These are phyloP conservation scores for bread wheat (Triticum aestivum) DNA, from an alignment of 176 grass and related monocot genomes.

Conservation along the genomic window DNA sequence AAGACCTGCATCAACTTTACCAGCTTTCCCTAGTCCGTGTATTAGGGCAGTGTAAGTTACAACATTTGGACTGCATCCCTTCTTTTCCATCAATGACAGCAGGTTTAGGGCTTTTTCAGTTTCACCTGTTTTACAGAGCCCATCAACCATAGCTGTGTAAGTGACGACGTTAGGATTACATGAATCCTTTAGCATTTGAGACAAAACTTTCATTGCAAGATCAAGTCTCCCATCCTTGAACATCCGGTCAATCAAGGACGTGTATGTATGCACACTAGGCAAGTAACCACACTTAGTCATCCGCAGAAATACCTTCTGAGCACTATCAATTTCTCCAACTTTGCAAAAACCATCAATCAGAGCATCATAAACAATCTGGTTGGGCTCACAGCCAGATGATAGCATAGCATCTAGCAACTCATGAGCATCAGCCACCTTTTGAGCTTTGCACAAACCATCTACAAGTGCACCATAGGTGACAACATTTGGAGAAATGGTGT, in stretches of 20 bases:
- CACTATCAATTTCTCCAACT: constrained; percentile 72
- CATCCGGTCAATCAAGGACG: constrained; percentile 82
- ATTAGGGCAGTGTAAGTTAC: constrained; percentile 92
- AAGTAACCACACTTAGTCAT: constrained; percentile 79
- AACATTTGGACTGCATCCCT: constrained; percentile 89
- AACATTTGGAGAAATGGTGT: constrained; percentile 66
- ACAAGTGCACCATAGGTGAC: constrained; percentile 91
- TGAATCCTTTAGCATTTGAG: constrained; percentile 85
- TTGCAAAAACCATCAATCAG: constrained; percentile 94
- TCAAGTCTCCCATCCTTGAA: constrained; percentile 94
- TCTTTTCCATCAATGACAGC: constrained; percentile 76
- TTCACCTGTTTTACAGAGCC: constrained; percentile 86
- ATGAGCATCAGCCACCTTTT: constrained; percentile 73
- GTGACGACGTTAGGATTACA: constrained; percentile 90
- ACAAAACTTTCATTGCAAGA: constrained; percentile 92
- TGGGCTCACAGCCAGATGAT: constrained; percentile 68
- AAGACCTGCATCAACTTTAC: constrained; percentile 61
- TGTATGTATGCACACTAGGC: constrained; percentile 89
- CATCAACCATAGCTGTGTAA: constrained; percentile 96
- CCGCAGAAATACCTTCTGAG: constrained; percentile 81
- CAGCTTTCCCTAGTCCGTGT: constrained; percentile 87
- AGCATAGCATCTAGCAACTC: constrained; percentile 78
- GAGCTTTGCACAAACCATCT: constrained; percentile 95
- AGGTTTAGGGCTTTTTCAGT: constrained; percentile 72
- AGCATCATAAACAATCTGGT: constrained; percentile 90